Evolutionary conservation across 495 filamentous ascomycete genomes (phyloP), one percentile per base, ranked within the genome.

Genomic region (Penicillium cinerascens): DNA sequence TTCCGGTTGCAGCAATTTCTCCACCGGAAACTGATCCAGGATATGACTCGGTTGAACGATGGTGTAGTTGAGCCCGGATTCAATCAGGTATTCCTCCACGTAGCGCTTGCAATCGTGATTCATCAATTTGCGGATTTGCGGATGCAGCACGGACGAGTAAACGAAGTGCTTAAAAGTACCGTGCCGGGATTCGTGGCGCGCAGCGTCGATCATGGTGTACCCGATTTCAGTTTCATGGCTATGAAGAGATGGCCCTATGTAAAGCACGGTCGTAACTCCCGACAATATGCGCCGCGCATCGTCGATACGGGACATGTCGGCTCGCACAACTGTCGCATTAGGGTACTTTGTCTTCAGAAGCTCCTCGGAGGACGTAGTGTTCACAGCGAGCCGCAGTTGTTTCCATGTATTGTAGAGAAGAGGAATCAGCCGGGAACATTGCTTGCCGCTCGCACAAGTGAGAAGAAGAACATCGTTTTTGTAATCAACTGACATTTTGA

Each of bases 41-140:
- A 69, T 69, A 42, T 65, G 59, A 6, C 59, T 66, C 33, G 69
- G 69, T 38, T 66, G 56, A 17, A 72, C 54, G 53, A 72, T 63
- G 5, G 68, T 71, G 17, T 54, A 73, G 40, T 62, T 54, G 15
- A 70, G 54, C 6, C 50, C 50, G 36, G 51, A 57, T 26, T 65
- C 53, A 18, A 65, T 52, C 9, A 73, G 53, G 2, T 53, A 42
- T 47, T 71, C 70, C 46, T 73, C 70, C 27, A 71, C 47, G 39
- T 61, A 56, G 35, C 68, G 50, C 49, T 73, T 73, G 47, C 40
- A 50, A 49, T 69, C 68, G 36, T 71, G 70, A 22, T 71, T 58
- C 42, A 70, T 45, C 33, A 69, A 61, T 16, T 64, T 68, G n/a
- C 61, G 52, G n/a, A 65, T 51, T 52, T 64, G 65, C 4, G 69